Percentiles rank a stretch among this genome's conserved stretches.
Evolutionary conservation across 306 rosid species (phyloP).

Genomic region (Malus fusca): DNA sequence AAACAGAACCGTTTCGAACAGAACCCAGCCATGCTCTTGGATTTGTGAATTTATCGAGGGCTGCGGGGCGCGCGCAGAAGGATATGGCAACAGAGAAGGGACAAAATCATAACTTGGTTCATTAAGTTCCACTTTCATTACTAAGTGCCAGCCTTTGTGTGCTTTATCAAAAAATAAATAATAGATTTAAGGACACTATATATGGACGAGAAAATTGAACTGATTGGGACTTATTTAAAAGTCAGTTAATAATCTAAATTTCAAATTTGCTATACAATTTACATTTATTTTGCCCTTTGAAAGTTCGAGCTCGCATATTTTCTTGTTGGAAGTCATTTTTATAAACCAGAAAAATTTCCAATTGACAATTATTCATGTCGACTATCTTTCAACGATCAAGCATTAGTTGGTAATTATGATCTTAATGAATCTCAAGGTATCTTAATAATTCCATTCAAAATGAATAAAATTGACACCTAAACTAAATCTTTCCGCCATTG

Average conservation of each 20-base stretch:
- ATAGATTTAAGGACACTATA: too few relatives aligned
- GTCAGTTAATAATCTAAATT: too few relatives aligned
- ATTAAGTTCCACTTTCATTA: not conserved
- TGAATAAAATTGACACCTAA: not conserved
- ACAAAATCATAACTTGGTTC: not conserved
- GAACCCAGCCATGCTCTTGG: not conserved
- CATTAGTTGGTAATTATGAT: not conserved
- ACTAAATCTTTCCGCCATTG: not conserved
- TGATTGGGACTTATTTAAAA: not conserved
- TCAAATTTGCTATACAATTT: too few relatives aligned
- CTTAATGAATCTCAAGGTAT: not conserved
- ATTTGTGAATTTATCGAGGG: constrained; percentile 2
- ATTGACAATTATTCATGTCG: not conserved
- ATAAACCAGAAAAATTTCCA: not conserved
- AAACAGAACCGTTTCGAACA: too few relatives aligned
- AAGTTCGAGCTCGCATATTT: not conserved
- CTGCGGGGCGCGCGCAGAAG: not conserved
- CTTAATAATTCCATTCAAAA: not conserved
- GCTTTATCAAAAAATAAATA: too few relatives aligned
- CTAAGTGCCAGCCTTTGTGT: not conserved
- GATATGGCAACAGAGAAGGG: not conserved
- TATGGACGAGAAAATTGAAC: not conserved
- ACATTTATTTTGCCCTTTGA: too few relatives aligned
- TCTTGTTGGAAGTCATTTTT: not conserved
- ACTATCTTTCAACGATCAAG: not conserved